Conservation (phyloP, 139 green algal genomes). For the Chlamydomonas sp. region DNA sequence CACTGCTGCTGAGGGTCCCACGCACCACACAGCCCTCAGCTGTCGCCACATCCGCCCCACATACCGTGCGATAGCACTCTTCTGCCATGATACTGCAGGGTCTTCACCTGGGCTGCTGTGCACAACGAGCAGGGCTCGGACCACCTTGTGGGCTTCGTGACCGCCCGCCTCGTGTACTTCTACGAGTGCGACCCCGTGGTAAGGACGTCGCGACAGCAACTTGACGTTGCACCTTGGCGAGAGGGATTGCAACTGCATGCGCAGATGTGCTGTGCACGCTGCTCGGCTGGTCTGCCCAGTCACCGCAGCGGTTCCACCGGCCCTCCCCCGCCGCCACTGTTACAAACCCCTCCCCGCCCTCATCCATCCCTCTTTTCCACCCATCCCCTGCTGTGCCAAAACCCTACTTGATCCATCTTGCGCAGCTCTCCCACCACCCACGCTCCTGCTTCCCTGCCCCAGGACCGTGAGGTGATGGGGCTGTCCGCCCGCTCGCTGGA, state of each 20-base stretch:
- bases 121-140: constrained; percentile 34
- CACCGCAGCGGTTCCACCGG: no score
- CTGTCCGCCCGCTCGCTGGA: constrained; percentile 39
- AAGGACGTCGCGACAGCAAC: not conserved
- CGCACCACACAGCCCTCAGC: no score
- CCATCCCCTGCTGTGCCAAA: no score
- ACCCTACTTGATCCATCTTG: not conserved
- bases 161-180: constrained; percentile 43
- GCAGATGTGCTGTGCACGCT: no score
- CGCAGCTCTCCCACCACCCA: not conserved
- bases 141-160: constrained; percentile 65
- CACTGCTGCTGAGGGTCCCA: no score
- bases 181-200: constrained; percentile 56
- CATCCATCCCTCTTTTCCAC: no score
- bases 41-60: no score
- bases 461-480: constrained; percentile 55
- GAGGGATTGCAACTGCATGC: not conserved
- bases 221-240: not conserved
- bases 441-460: not conserved
- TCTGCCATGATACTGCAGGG: constrained; percentile 11
- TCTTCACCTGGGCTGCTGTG: constrained; percentile 53
- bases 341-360: no score
- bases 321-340: no score
- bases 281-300: no score
- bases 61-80: no score